Evolutionary conservation across 768 basidiomycete species (phyloP).

Genomic region (Suillus paluster): DNA sequence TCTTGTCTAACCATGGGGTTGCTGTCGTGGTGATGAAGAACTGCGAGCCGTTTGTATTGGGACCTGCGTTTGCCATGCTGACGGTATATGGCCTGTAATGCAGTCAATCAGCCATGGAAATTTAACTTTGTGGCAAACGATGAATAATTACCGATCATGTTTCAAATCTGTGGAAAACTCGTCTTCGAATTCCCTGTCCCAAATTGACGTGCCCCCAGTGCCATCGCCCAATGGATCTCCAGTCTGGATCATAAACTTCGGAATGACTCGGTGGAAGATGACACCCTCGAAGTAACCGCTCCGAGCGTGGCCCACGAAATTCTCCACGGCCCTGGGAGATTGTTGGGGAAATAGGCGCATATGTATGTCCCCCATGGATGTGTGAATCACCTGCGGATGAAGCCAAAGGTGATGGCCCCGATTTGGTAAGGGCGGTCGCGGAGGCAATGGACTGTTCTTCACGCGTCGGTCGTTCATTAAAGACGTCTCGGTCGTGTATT

Average conservation of each 20-base stretch:
- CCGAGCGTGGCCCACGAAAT: slow-evolving; percentile 91
- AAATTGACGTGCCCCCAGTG: slow-evolving; percentile 89
- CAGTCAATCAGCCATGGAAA: slow-evolving; percentile 8
- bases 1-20: slow-evolving; percentile 91
- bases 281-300: slow-evolving; percentile 92
- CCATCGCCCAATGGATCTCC: slow-evolving; percentile 96
- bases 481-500: slow-evolving; percentile 90
- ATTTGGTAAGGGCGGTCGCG: slow-evolving; percentile 50
- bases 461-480: slow-evolving; percentile 96
- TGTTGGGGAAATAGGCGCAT: slow-evolving; percentile 87
- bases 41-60: slow-evolving; percentile 91
- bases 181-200: slow-evolving; percentile 90
- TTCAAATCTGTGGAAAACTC: slow-evolving; percentile 89
- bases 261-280: slow-evolving; percentile 96
- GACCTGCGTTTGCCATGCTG: slow-evolving; percentile 94
- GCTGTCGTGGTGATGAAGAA: slow-evolving; percentile 98
- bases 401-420: slow-evolving; percentile 73
- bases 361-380: slow-evolving; percentile 93
- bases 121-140: no score
- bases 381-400: slow-evolving; percentile 90
- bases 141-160: slow-evolving; percentile 76
- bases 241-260: slow-evolving; percentile 99
- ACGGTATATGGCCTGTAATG: slow-evolving; percentile 83
- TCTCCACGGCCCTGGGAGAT: slow-evolving; percentile 95
- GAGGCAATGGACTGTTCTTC: slow-evolving; percentile 92